Evolutionary conservation across 169 alveolate species (phyloP).

Genomic region (Eimeria necatrix): DNA sequence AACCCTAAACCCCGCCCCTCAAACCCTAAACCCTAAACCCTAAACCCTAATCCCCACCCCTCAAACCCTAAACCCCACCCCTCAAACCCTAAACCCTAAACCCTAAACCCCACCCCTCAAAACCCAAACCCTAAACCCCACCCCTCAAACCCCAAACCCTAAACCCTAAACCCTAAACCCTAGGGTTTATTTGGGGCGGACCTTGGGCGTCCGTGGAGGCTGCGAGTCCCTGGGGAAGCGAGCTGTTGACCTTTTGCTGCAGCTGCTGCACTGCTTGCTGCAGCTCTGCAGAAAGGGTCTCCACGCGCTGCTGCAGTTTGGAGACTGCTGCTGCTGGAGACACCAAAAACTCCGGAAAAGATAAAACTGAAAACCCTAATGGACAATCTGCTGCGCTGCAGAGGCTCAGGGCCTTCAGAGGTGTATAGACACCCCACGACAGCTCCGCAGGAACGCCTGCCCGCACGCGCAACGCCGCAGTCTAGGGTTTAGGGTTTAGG

Average conservation of each 20-base stretch:
- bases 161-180: conserved; percentile 51
- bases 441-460: conserved; percentile 31
- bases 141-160: too few species aligned
- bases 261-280: conserved; percentile 22
- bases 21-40: too few species aligned
- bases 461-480: too few species aligned
- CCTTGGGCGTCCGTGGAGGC: conserved; percentile 18
- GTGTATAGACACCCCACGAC: background rate
- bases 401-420: background rate
- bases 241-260: background rate
- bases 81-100: too few species aligned
- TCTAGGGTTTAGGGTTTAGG: too few species aligned
- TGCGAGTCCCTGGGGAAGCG: conserved; percentile 12
- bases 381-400: conserved; percentile 22
- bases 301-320: conserved; percentile 12
- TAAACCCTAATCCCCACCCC: too few species aligned
- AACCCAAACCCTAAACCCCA: too few species aligned
- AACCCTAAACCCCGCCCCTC: too few species aligned
- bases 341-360: conserved; percentile 32
- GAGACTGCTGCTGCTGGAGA: conserved; percentile 48
- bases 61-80: too few species aligned
- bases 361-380: background rate
- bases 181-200: background rate
- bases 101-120: too few species aligned
- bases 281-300: background rate